Evolutionary conservation across 139 green algal genomes (phyloP).

Genomic region (Volvox reticuliferus): DNA sequence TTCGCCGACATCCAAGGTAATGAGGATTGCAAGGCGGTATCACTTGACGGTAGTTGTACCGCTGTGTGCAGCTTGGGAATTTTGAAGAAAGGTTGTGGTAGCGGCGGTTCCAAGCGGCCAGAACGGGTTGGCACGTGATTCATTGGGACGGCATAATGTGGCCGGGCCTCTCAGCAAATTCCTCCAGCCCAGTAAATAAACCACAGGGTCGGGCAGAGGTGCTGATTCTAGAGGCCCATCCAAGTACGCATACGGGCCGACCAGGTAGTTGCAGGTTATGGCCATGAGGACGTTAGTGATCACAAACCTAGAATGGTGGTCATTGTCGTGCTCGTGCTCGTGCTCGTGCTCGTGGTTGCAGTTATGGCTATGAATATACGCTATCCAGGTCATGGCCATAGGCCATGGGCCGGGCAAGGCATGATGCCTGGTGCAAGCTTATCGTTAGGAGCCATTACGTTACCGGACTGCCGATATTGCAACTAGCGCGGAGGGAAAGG

Average conservation of each 20-base stretch:
- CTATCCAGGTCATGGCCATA: not conserved
- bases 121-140: not conserved
- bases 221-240: too few relatives aligned
- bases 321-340: too few relatives aligned
- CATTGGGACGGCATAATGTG: not conserved
- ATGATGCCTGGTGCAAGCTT: not conserved
- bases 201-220: too few relatives aligned
- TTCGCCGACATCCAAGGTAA: slow-evolving; percentile 32
- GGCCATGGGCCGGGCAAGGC: not conserved
- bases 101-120: not conserved
- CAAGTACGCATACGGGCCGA: too few relatives aligned
- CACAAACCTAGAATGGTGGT: too few relatives aligned
- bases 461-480: not conserved
- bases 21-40: not conserved
- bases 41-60: not conserved
- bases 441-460: not conserved
- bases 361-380: too few relatives aligned
- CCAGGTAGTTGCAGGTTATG: too few relatives aligned
- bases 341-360: too few relatives aligned
- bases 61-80: not conserved
- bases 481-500: too few relatives aligned
- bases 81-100: too few relatives aligned
- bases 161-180: too few relatives aligned
- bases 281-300: too few relatives aligned
- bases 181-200: not conserved